phyloP scores from a whole-genome alignment of 257 asterid species.

The Solanum neorickii region DNA sequence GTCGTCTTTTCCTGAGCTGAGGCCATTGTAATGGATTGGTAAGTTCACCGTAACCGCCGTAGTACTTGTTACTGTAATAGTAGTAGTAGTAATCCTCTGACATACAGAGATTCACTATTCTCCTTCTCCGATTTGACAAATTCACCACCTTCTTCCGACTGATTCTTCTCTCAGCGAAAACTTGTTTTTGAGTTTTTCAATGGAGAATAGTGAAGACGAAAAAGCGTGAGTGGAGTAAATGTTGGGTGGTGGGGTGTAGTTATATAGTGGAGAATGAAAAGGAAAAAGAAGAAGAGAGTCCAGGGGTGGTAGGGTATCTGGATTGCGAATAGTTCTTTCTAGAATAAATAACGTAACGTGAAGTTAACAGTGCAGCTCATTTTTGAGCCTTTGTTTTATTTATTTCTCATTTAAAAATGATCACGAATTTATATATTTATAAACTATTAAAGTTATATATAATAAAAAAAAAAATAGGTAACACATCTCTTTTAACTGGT shows the following conservation, averaged over 20 bases:
- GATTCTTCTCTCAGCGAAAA: neutral
- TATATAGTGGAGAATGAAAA: neutral
- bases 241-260: neutral
- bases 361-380: neutral
- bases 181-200: neutral
- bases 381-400: neutral
- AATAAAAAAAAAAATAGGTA: too few relatives aligned
- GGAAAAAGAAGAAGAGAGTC: neutral
- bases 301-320: neutral
- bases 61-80: conserved; percentile 21
- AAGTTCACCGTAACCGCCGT: conserved; percentile 61
- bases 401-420: too few relatives aligned
- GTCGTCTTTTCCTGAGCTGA: conserved; percentile 78
- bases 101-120: conserved; percentile 46
- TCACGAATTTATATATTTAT: too few relatives aligned
- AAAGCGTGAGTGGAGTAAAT: neutral
- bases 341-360: neutral
- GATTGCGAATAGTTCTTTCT: neutral
- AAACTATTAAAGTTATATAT: too few relatives aligned
- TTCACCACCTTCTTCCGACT: conserved; percentile 9
- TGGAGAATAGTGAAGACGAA: neutral
- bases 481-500: too few relatives aligned
- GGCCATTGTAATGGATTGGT: conserved; percentile 90
- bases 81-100: conserved; percentile 31
- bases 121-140: conserved; percentile 17